A percentile compares a stretch with the other conserved stretches of the same genome.
Conservation (phyloP, 1,284 basidiomycete species). For the Ceratobasidium sp. region DNA sequence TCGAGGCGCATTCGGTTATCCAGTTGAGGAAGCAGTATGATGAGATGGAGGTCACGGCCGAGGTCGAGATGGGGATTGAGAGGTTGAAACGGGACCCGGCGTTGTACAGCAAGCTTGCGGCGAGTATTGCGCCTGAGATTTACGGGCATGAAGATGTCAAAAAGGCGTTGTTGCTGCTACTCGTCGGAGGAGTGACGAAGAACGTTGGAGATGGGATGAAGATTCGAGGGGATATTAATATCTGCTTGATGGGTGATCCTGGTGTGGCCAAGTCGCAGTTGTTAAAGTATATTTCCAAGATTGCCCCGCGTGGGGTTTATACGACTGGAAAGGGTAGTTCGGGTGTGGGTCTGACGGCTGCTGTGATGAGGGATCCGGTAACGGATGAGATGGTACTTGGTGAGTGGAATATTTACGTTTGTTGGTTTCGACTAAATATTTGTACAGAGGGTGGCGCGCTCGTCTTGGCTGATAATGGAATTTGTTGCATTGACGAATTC, state of each 20-base stretch:
- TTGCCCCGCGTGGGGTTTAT: conserved; percentile 97
- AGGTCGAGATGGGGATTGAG: conserved; percentile 80
- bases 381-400: conserved; percentile 99
- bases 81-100: conserved; percentile 81
- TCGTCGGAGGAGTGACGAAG: conserved; percentile 97
- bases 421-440: conserved; percentile 30
- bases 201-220: conserved; percentile 97
- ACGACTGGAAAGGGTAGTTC: conserved; percentile 98
- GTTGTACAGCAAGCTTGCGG: conserved; percentile 87
- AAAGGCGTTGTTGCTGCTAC: conserved; percentile 93
- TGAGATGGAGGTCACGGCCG: conserved; percentile 92
- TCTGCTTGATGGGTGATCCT: conserved; percentile 99
- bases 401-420: conserved; percentile 61
- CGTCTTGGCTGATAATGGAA: conserved; percentile 98
- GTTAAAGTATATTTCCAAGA: conserved; percentile 98
- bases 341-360: conserved; percentile 98
- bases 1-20: conserved; percentile 91
- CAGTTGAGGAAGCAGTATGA: conserved; percentile 99
- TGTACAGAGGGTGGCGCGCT: conserved; percentile 96
- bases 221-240: conserved; percentile 97
- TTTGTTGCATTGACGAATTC: conserved; percentile 99
- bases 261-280: conserved; percentile 99
- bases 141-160: conserved; percentile 99
- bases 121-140: conserved; percentile 97
- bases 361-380: conserved; percentile 99